Percentiles rank a stretch among this genome's conserved stretches.
phyloP scores from a whole-genome alignment of 2,329 filamentous ascomycete genomes.

The Aureobasidium sp. region DNA sequence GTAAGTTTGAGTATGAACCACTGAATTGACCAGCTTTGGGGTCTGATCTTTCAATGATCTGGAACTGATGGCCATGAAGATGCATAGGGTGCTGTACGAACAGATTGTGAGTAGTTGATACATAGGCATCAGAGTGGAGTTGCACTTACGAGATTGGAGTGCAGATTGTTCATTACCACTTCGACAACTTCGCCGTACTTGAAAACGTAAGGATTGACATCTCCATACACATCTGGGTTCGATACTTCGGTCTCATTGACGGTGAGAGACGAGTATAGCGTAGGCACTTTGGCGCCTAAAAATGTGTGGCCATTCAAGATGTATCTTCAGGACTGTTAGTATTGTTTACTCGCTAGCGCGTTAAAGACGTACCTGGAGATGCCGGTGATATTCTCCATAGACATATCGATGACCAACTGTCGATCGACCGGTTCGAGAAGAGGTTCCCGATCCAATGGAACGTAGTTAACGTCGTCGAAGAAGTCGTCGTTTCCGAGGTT shows the following conservation, averaged over 20 bases:
- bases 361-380: slow-evolving; percentile 50
- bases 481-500: slow-evolving; percentile 56
- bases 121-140: neutral
- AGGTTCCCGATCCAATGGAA: slow-evolving; percentile 59
- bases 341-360: slow-evolving; percentile 17
- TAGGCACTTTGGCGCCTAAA: slow-evolving; percentile 65
- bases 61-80: slow-evolving; percentile 29
- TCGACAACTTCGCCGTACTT: slow-evolving; percentile 17
- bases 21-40: slow-evolving; percentile 20
- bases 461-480: slow-evolving; percentile 66
- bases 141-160: slow-evolving; percentile 33
- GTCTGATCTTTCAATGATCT: slow-evolving; percentile 23
- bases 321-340: neutral
- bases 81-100: slow-evolving; percentile 41
- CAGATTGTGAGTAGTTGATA: neutral
- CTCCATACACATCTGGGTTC: slow-evolving; percentile 41
- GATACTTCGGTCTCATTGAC: slow-evolving; percentile 46
- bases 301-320: slow-evolving; percentile 68
- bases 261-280: slow-evolving; percentile 67
- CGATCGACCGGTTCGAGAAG: slow-evolving; percentile 57
- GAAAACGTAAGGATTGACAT: slow-evolving; percentile 49
- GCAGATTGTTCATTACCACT: slow-evolving; percentile 41
- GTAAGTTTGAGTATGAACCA: slow-evolving; percentile 20
- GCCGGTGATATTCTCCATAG: slow-evolving; percentile 55
- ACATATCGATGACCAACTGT: slow-evolving; percentile 41